Conservation (phyloP, 2,329 filamentous ascomycete species). For the Pseudopyricularia javanii region DNA sequence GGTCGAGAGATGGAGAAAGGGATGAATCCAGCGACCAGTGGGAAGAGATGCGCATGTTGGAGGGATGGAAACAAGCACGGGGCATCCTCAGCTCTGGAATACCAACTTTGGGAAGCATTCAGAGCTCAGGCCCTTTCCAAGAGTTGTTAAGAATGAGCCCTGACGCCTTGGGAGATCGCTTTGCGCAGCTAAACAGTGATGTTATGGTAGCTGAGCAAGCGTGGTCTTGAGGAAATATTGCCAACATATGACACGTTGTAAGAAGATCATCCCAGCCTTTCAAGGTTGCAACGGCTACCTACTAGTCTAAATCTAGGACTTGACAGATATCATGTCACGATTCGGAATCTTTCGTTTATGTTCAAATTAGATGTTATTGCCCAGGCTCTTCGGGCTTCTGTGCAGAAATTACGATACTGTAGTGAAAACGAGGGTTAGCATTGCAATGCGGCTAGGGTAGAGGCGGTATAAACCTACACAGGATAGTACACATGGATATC, state of each 20-base stretch:
- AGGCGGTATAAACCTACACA: constrained; percentile 25
- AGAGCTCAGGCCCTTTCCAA: background rate
- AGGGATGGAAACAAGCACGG: background rate
- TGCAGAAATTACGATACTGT: background rate
- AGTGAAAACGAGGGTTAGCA: background rate
- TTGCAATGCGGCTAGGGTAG: background rate
- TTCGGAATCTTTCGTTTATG: background rate
- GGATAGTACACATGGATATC: constrained; percentile 35
- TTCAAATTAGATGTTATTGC: background rate
- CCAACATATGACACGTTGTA: background rate
- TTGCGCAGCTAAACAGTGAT: background rate
- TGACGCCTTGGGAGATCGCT: background rate
- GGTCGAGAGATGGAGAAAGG: background rate
- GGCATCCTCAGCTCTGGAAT: background rate
- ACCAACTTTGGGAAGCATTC: background rate
- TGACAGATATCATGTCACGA: background rate
- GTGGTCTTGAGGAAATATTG: background rate
- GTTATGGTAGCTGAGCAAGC: background rate
- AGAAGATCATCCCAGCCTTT: background rate
- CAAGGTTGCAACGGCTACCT: background rate
- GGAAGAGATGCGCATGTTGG: background rate
- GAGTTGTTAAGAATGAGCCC: background rate
- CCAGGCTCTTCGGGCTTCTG: background rate
- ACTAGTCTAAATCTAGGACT: background rate
- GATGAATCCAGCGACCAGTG: background rate